A percentile compares a stretch with the other conserved stretches of the same genome.
These are phyloP conservation scores for Vitis amurensis DNA, from an alignment of 164 flowering plant species.

Conservation along the genomic window DNA sequence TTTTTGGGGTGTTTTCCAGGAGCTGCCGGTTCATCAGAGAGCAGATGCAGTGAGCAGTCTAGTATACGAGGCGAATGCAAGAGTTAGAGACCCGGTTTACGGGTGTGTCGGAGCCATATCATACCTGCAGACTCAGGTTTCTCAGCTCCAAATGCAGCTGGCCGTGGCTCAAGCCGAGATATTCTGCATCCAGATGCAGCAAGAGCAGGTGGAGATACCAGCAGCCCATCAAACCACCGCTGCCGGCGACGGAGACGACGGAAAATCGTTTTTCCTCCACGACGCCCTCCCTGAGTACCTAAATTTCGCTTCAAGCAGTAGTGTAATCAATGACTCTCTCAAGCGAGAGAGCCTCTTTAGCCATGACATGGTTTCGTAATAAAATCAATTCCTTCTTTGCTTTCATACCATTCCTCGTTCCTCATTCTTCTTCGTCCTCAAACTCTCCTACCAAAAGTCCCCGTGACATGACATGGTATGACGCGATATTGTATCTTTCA, in stretches of 20 bases:
- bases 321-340: slow-evolving; percentile 43
- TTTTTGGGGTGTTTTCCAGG: slow-evolving; percentile 26
- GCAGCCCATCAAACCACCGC: background rate
- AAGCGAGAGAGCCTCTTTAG: slow-evolving; percentile 44
- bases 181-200: slow-evolving; percentile 80
- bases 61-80: slow-evolving; percentile 69
- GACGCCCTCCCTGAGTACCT: slow-evolving; percentile 31
- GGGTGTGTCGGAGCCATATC: slow-evolving; percentile 88
- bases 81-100: slow-evolving; percentile 68
- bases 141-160: slow-evolving; percentile 75
- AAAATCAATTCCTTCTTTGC: background rate
- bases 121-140: slow-evolving; percentile 64
- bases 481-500: too few relatives aligned
- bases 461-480: too few relatives aligned
- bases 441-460: too few relatives aligned
- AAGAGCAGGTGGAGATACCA: slow-evolving; percentile 31
- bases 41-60: slow-evolving; percentile 71
- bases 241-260: slow-evolving; percentile 15
- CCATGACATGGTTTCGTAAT: slow-evolving; percentile 47
- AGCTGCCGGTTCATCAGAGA: slow-evolving; percentile 59
- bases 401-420: too few relatives aligned
- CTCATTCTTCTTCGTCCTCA: too few relatives aligned
- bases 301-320: slow-evolving; percentile 35
- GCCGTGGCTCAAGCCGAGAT: slow-evolving; percentile 82
- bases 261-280: slow-evolving; percentile 26